Conservation (phyloP, 305 asterid species). For the Fraxinus velutina region DNA sequence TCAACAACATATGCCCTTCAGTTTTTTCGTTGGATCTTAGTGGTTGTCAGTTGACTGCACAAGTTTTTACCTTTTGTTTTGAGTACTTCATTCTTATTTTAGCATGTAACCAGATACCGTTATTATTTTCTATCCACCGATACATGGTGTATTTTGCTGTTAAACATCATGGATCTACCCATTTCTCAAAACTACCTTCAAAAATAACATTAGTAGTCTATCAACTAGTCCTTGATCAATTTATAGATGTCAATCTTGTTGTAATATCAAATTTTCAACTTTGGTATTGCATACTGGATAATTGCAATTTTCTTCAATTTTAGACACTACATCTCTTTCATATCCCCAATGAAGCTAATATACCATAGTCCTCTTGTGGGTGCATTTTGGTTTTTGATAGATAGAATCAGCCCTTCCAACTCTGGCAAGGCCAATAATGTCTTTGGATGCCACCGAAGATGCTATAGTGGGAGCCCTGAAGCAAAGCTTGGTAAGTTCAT, state of each 20-base stretch:
- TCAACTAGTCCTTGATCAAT: conserved; percentile 8
- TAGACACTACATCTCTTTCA: conserved; percentile 4
- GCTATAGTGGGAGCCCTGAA: conserved; percentile 85
- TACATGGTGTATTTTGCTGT: neutral
- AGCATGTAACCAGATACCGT: neutral
- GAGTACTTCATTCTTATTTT: neutral
- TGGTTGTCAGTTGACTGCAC: conserved; percentile 2
- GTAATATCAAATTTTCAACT: neutral
- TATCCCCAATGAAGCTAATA: conserved; percentile 12
- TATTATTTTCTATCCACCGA: neutral
- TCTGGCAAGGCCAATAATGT: conserved; percentile 91
- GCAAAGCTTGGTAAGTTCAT: conserved; percentile 83
- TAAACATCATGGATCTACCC: neutral
- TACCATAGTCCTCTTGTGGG: conserved; percentile 27
- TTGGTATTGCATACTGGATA: neutral
- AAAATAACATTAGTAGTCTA: neutral
- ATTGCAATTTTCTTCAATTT: neutral
- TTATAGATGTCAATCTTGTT: conserved; percentile 8
- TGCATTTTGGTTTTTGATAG: conserved; percentile 45
- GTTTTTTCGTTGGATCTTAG: neutral
- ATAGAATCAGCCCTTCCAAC: conserved; percentile 93
- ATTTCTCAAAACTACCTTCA: neutral
- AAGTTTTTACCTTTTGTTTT: neutral
- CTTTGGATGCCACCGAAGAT: conserved; percentile 92
- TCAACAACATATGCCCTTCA: neutral